Percentiles rank a stretch among this genome's conserved stretches.
Conservation (phyloP, 192 early-diverging fungal genomes). For the Rhizophagus sp. region DNA sequence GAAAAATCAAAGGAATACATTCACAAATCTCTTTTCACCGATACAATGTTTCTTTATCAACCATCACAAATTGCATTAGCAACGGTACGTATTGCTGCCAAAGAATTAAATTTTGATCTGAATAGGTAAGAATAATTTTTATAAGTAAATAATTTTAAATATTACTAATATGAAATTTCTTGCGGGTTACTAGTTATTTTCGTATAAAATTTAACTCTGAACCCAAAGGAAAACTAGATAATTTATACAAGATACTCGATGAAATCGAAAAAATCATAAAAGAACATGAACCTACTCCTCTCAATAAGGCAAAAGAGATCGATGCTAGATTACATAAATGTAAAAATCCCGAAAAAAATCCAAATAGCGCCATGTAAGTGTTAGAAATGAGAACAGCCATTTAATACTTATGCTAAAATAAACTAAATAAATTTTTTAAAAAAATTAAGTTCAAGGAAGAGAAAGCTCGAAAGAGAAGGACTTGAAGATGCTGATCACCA, state of each 20-base stretch:
- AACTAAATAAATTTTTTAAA: not conserved
- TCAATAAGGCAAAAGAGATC: constrained; percentile 57
- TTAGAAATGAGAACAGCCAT: not conserved
- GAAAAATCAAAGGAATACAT: constrained; percentile 55
- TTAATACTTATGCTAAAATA: not conserved
- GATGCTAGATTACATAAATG: constrained; percentile 66
- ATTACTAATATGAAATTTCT: not conserved
- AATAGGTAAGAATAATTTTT: constrained; percentile 35
- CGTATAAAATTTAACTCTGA: constrained; percentile 29
- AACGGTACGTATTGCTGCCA: constrained; percentile 60
- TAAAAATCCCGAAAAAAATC: constrained; percentile 75
- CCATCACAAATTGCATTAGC: constrained; percentile 77
- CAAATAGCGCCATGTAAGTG: constrained; percentile 59
- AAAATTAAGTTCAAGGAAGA: constrained; percentile 13
- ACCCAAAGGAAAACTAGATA: constrained; percentile 39
- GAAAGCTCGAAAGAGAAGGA: constrained; percentile 14
- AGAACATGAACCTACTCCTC: constrained; percentile 38
- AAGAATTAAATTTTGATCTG: constrained; percentile 55
- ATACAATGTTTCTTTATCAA: constrained; percentile 74
- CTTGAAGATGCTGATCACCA: not conserved
- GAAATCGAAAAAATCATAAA: constrained; percentile 52
- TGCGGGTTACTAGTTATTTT: constrained; percentile 46
- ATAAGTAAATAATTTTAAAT: not conserved
- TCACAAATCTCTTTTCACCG: constrained; percentile 64
- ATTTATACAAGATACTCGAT: constrained; percentile 49